A percentile compares a stretch with the other conserved stretches of the same genome.
phyloP scores from a whole-genome alignment of 495 filamentous ascomycete species.

The Trichoderma gamsii region DNA sequence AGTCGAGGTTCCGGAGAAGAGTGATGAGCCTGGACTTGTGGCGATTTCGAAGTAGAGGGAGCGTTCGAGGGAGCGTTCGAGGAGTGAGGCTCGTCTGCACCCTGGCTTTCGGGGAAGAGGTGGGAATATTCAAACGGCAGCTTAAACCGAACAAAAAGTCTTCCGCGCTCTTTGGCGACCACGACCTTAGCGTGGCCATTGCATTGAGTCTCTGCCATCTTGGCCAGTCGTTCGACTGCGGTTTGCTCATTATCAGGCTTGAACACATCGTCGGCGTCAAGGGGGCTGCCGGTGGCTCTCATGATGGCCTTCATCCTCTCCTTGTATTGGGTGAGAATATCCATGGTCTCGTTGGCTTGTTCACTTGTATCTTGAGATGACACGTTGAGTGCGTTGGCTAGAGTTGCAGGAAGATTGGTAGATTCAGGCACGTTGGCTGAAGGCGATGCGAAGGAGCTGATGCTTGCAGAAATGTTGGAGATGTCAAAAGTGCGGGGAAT shows the following conservation, averaged over 20 bases:
- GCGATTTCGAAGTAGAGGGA: neutral
- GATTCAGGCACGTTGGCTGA: neutral
- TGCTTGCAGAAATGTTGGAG: neutral
- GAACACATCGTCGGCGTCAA: neutral
- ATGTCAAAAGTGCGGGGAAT: neutral
- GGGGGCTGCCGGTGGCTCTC: neutral
- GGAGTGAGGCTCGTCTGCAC: neutral
- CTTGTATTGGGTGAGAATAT: neutral
- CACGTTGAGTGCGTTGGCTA: neutral
- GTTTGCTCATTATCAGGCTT: neutral
- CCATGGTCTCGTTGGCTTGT: neutral
- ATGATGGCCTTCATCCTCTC: neutral
- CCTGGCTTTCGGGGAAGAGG: constrained; percentile 8
- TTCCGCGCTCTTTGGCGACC: neutral
- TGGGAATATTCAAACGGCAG: neutral
- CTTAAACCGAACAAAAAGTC: constrained; percentile 14
- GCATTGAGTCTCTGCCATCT: neutral
- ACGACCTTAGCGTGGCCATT: neutral
- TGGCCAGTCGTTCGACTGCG: neutral
- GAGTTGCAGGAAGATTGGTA: neutral
- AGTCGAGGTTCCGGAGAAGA: neutral
- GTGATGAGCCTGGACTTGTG: neutral
- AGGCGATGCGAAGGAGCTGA: no score
- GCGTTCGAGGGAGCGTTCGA: neutral
- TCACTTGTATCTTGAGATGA: neutral